Conservation (phyloP, 345 rosid genomes). For the Moringa oleifera region DNA sequence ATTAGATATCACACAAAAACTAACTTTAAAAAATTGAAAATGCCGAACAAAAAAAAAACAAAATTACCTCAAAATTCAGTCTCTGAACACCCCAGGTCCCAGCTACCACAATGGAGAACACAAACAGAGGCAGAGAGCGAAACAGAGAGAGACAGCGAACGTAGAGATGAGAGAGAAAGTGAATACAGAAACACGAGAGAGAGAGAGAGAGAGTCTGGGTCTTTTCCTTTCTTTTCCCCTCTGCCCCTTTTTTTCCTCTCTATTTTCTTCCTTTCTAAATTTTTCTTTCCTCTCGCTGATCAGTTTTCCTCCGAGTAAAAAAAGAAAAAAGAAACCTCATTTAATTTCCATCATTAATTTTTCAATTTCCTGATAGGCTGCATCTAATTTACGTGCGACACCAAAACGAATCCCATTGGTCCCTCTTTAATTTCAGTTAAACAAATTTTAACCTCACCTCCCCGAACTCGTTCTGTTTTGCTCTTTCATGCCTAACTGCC, state of each 20-base stretch:
- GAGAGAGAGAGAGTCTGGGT: slow-evolving; percentile 7
- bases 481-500: too few relatives aligned
- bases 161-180: not conserved
- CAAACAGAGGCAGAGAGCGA: slow-evolving; percentile 1
- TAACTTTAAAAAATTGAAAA: not conserved
- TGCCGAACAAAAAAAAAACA: not conserved
- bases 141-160: not conserved
- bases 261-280: not conserved
- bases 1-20: not conserved
- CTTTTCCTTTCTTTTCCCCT: slow-evolving; percentile 21
- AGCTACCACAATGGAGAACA: not conserved
- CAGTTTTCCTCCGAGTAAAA: too few relatives aligned
- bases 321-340: too few relatives aligned
- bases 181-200: too few relatives aligned
- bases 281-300: too few relatives aligned
- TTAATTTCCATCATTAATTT: too few relatives aligned
- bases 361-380: too few relatives aligned
- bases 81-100: not conserved
- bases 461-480: too few relatives aligned
- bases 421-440: too few relatives aligned
- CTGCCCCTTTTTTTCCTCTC: not conserved
- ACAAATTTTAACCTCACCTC: too few relatives aligned
- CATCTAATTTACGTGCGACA: too few relatives aligned
- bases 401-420: too few relatives aligned
- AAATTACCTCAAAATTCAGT: slow-evolving; percentile 1